Percentiles rank a stretch among this genome's conserved stretches.
Conservation (phyloP, 768 basidiomycete species). For the Mycena epipterygia region DNA sequence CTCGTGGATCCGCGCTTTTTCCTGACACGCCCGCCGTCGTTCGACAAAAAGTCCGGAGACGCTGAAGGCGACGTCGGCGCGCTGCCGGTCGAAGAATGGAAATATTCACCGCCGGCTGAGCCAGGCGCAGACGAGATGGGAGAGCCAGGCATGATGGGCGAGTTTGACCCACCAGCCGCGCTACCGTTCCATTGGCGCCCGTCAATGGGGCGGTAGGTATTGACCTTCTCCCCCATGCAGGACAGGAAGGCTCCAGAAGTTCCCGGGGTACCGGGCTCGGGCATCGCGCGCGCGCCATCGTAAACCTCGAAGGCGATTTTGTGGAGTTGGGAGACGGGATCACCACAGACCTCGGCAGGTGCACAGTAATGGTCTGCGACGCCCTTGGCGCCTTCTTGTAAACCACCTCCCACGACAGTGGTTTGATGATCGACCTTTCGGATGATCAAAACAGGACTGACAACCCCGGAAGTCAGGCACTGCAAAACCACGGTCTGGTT, state of each 20-base stretch:
- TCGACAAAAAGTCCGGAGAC: conserved; percentile 76
- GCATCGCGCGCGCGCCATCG: conserved; percentile 75
- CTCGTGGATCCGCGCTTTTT: conserved; percentile 87
- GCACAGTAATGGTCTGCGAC: conserved; percentile 87
- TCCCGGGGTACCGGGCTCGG: conserved; percentile 85
- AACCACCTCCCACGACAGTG: conserved; percentile 91
- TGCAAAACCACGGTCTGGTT: conserved; percentile 97
- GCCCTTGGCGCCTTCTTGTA: conserved; percentile 88
- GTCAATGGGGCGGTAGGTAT: conserved; percentile 88
- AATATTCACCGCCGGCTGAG: conserved; percentile 76
- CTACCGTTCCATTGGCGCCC: conserved; percentile 83
- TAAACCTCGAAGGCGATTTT: conserved; percentile 96
- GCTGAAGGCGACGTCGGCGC: conserved; percentile 79
- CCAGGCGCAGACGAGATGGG: conserved; percentile 76
- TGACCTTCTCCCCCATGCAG: conserved; percentile 95
- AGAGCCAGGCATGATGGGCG: conserved; percentile 76
- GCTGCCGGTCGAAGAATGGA: conserved; percentile 70
- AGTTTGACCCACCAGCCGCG: conserved; percentile 57
- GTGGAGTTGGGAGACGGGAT: conserved; percentile 95
- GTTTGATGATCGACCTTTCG: conserved; percentile 94
- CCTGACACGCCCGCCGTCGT: conserved; percentile 89
- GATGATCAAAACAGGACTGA: conserved; percentile 93
- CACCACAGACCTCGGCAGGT: conserved; percentile 90
- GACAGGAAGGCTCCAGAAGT: conserved; percentile 86
- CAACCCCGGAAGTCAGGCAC: conserved; percentile 93